Evolutionary conservation across 1,284 basidiomycete genomes (phyloP), one percentile per base, ranked within the genome.

Genomic region (Sphaerobolus stellatus): DNA sequence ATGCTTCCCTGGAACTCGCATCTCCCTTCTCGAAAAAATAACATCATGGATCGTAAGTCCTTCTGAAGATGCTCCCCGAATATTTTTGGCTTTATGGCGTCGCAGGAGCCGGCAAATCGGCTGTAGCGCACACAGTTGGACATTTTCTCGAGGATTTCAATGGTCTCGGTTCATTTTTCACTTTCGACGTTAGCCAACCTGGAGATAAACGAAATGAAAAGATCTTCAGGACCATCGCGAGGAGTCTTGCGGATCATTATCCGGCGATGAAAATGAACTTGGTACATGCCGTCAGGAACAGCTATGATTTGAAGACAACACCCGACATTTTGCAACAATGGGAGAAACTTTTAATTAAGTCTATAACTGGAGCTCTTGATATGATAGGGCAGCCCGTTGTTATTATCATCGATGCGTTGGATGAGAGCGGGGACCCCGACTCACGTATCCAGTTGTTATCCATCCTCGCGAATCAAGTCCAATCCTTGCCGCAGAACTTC

Each of bases 341-440:
- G n/a, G n/a, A n/a, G n/a, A n/a, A n/a, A n/a, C n/a, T n/a, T n/a
- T n/a, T n/a, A n/a, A n/a, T n/a, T n/a, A n/a, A n/a, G n/a, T n/a
- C n/a, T n/a, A n/a, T n/a, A n/a, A n/a, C n/a, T n/a, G n/a, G n/a
- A n/a, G n/a, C n/a, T n/a, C n/a, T n/a, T n/a, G n/a, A n/a, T n/a
- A n/a, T n/a, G n/a, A n/a, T n/a, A n/a, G n/a, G 61, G 49, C 62
- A 62, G 5, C 66, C 72, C 4, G 62, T 71, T 30, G 62, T 76
- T 48, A 68, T 76, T 25, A 59, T 72, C 25, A 64, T 73, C 29
- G 69, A 71, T 55, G 71, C 65, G 1, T 51, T 73, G 48, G 69
- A 71, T 49, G 68, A 71, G 43, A 66, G 69, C 29, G 70, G 69
- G 0, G 61, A 64, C 40, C 56, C 53, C 5, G 56, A 55, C 1